These are phyloP conservation scores for Cordyceps javanica DNA, from an alignment of 2,329 filamentous ascomycete species.

Conservation along the genomic window DNA sequence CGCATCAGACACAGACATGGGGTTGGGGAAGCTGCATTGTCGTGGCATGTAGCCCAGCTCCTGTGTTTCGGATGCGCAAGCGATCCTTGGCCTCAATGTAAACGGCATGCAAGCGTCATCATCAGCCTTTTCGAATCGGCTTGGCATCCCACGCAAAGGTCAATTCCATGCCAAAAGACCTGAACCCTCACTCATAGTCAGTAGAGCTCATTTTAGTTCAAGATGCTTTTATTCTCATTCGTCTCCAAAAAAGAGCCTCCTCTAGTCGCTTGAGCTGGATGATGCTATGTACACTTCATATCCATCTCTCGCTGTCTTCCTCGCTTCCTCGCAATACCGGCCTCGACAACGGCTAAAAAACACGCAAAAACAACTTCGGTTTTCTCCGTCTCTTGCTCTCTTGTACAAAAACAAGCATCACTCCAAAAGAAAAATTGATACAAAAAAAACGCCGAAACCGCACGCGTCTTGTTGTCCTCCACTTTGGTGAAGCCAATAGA, in stretches of 20 bases:
- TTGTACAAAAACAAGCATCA: background rate
- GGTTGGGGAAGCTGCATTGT: background rate
- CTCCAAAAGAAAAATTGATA: background rate
- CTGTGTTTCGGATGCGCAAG: background rate
- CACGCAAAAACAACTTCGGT: background rate
- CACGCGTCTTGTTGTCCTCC: background rate
- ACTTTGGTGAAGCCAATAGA: background rate
- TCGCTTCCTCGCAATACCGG: background rate
- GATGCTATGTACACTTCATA: conserved; percentile 13
- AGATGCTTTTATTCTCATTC: background rate
- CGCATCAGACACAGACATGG: background rate
- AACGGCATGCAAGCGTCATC: too few relatives aligned
- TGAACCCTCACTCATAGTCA: too few relatives aligned
- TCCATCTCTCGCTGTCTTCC: conserved; percentile 1
- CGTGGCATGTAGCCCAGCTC: background rate
- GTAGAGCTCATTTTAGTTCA: background rate
- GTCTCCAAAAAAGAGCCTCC: conserved; percentile 4
- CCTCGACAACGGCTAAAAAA: background rate
- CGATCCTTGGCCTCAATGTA: too few relatives aligned
- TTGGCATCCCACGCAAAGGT: too few relatives aligned
- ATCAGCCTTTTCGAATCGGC: too few relatives aligned
- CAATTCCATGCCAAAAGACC: too few relatives aligned
- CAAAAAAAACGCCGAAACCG: background rate
- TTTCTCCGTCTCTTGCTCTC: background rate
- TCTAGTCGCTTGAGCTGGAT: background rate